Evolutionary conservation across 805 yeast genomes (phyloP), one percentile per base, ranked within the genome.

Genomic region (Yarrowia sp.): DNA sequence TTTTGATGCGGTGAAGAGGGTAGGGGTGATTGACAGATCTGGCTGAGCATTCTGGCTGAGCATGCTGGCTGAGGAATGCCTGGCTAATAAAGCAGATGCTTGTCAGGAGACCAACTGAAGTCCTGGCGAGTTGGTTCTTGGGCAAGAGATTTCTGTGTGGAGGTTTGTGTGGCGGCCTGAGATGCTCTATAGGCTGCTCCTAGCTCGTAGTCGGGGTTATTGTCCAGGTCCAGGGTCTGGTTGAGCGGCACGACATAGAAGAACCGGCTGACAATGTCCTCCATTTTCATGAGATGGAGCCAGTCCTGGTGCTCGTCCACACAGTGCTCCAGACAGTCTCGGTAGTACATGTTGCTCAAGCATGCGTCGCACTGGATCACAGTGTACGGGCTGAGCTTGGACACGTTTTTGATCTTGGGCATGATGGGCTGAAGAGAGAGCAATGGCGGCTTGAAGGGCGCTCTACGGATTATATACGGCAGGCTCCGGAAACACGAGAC

Each of bases 171-270:
- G 30, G 30, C 30, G 30, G 30, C 30, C 30, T 24, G 30, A 4
- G 30, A 4, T 24, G 39, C 24, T 49, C 42, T 36, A 7, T 19
- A 34, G 12, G n/a, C n/a, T 15, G 56, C 42, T 36, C 60, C 60
- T 3, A 53, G 60, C 69, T 68, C 47, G 68, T 42, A 58, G 30
- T 42, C 64, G 5, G 50, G 47, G 30, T 58, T 42, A 24, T 33
- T 33, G 43, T 43, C 64, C 40, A 58, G 50, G 14, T 58, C 64
- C 17, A 58, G 30, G 17, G 15, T 9, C 64, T 43, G 50, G 64
- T 53, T 53, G n/a, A 34, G 42, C 9, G 60, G 60, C 7, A 39
- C 43, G 19, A 58, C 24, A 33, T 24, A 58, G 20, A 42, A 58
- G 50, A 36, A 58, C n/a, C 39, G 20, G 40, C 46, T 34, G 17